phyloP scores from a whole-genome alignment of 306 rosid species.

The Gleditsia sinensis region DNA sequence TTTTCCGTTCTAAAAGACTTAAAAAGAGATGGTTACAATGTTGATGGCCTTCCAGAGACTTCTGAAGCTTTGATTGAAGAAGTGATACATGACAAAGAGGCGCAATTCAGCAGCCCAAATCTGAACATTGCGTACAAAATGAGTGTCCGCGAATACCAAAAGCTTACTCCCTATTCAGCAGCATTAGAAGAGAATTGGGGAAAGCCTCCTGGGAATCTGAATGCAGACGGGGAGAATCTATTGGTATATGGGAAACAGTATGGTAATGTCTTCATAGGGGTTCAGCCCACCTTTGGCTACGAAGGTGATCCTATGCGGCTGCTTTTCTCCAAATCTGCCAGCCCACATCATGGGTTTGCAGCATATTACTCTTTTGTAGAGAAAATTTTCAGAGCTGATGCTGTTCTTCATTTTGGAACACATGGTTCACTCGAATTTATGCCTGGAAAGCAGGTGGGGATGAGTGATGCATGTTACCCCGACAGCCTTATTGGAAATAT shows the following conservation, averaged over 20 bases:
- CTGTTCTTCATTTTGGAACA: constrained; percentile 96
- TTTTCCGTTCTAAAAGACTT: constrained; percentile 86
- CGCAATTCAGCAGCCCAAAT: constrained; percentile 97
- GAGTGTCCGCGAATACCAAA: constrained; percentile 85
- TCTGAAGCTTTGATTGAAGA: constrained; percentile 95
- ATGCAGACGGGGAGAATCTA: constrained; percentile 95
- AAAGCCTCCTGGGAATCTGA: constrained; percentile 93
- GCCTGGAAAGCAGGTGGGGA: constrained; percentile 99
- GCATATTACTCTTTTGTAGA: constrained; percentile 92
- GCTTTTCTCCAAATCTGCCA: constrained; percentile 97
- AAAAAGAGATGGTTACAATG: constrained; percentile 79
- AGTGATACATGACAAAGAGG: constrained; percentile 92
- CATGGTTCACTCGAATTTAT: constrained; percentile 98
- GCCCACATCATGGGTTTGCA: constrained; percentile 99
- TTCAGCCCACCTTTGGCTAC: constrained; percentile 96
- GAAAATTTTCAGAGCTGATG: constrained; percentile 91
- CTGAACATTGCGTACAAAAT: constrained; percentile 91
- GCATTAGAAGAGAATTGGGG: constrained; percentile 97
- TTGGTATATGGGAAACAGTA: constrained; percentile 90
- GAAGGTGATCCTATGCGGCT: constrained; percentile 99
- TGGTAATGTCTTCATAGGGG: constrained; percentile 92
- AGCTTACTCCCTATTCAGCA: constrained; percentile 78
- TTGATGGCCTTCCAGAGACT: constrained; percentile 89
- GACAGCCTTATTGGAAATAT: constrained; percentile 95
- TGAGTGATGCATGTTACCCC: constrained; percentile 96